These are phyloP conservation scores for Sporopachydermia cereana DNA, from an alignment of 1,139 yeast species.

Conservation along the genomic window DNA sequence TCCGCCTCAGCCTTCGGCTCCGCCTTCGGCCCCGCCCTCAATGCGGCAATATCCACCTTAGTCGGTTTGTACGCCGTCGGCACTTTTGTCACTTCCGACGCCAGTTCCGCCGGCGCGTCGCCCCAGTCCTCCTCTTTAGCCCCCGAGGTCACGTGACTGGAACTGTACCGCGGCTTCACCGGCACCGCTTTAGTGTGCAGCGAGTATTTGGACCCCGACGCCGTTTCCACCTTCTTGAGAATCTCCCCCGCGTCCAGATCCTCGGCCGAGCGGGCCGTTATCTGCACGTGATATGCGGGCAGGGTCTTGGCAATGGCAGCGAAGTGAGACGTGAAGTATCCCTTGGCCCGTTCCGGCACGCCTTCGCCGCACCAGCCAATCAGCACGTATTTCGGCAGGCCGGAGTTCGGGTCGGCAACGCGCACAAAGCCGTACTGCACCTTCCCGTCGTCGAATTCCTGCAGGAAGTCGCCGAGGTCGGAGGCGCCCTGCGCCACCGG, in stretches of 20 bases:
- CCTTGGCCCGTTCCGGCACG: conserved; percentile 32
- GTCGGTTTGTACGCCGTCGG: conserved; percentile 67
- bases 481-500: conserved; percentile 32
- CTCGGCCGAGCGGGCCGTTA: conserved; percentile 90
- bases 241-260: conserved; percentile 77
- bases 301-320: conserved; percentile 28
- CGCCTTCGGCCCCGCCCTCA: conserved; percentile 23
- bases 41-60: conserved; percentile 33
- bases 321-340: conserved; percentile 32
- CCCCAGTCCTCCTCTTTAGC: conserved; percentile 46
- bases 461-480: conserved; percentile 66
- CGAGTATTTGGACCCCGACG: conserved; percentile 93
- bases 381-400: conserved; percentile 69
- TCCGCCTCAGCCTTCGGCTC: conserved; percentile 13
- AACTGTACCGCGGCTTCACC: conserved; percentile 13
- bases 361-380: conserved; percentile 80
- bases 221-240: conserved; percentile 66
- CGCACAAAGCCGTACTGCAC: conserved; percentile 88
- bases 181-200: conserved; percentile 23
- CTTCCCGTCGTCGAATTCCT: conserved; percentile 73
- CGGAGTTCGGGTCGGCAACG: conserved; percentile 82
- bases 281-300: conserved; percentile 84
- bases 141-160: conserved; percentile 19
- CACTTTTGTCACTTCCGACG: conserved; percentile 36
- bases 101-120: conserved; percentile 29